Percentiles rank a stretch among this genome's conserved stretches.
Conservation (phyloP, 371 early-diverging fungal species). For the Mucor circinelloides region DNA sequence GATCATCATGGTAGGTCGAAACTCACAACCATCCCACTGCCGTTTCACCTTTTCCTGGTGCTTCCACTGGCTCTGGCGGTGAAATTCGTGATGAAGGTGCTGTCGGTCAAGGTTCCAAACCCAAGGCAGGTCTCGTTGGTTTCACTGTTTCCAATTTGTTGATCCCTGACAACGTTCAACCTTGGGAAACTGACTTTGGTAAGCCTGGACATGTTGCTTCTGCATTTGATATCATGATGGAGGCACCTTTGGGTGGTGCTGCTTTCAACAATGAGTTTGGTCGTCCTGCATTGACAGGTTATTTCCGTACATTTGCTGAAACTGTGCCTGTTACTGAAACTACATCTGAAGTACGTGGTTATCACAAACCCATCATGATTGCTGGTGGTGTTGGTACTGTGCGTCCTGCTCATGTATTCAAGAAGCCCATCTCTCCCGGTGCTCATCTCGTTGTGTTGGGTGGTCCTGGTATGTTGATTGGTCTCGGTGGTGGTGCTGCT, state of each 20-base stretch:
- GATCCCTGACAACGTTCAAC: conserved; percentile 88
- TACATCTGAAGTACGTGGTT: conserved; percentile 79
- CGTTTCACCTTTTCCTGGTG: conserved; percentile 97
- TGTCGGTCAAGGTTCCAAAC: conserved; percentile 92
- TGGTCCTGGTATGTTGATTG: conserved; percentile 97
- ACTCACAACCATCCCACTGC: conserved; percentile 99
- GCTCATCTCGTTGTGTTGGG: conserved; percentile 89
- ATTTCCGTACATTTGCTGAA: conserved; percentile 94
- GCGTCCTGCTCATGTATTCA: conserved; percentile 83
- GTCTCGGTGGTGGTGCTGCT: conserved; percentile 97
- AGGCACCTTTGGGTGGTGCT: conserved; percentile 95
- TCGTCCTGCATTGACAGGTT: conserved; percentile 92
- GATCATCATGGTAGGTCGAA: conserved; percentile 70
- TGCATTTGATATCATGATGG: conserved; percentile 93
- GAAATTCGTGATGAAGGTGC: conserved; percentile 99
- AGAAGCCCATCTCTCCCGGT: conserved; percentile 81
- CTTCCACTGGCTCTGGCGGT: conserved; percentile 93
- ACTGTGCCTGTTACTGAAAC: conserved; percentile 58
- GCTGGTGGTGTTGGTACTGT: conserved; percentile 96
- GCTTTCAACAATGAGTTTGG: conserved; percentile 99
- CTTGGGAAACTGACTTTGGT: conserved; percentile 91
- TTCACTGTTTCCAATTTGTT: conserved; percentile 91
- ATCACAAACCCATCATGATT: conserved; percentile 98
- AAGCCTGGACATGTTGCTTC: conserved; percentile 90
- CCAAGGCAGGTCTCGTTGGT: conserved; percentile 93